A percentile compares a stretch with the other conserved stretches of the same genome.
These are phyloP conservation scores for Phylloporus rhodoxanthus DNA, from an alignment of 768 basidiomycete genomes.

Conservation along the genomic window DNA sequence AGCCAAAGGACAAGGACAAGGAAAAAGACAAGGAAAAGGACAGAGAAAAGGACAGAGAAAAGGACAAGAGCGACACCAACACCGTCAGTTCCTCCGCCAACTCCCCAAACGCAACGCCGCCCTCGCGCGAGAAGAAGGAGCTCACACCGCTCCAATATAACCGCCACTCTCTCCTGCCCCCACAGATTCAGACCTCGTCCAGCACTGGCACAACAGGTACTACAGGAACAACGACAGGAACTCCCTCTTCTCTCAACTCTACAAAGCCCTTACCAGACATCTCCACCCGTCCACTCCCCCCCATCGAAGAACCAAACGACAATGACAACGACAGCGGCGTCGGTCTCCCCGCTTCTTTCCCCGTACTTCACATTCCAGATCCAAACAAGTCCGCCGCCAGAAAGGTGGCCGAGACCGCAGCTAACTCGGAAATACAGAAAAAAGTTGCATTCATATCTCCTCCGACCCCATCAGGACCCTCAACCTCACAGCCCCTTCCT, in stretches of 20 bases:
- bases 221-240: constrained; percentile 31
- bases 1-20: constrained; percentile 56
- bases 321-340: constrained; percentile 33
- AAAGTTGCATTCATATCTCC: constrained; percentile 86
- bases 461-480: constrained; percentile 54
- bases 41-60: constrained; percentile 24
- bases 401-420: constrained; percentile 33
- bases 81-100: constrained; percentile 25
- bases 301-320: constrained; percentile 39
- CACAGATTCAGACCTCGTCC: constrained; percentile 26
- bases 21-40: constrained; percentile 36
- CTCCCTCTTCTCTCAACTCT: constrained; percentile 43
- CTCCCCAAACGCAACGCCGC: constrained; percentile 22
- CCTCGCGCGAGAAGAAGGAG: constrained; percentile 49
- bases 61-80: constrained; percentile 27
- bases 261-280: constrained; percentile 74
- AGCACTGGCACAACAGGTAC: constrained; percentile 27
- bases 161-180: constrained; percentile 15
- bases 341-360: constrained; percentile 32
- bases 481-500: constrained; percentile 45
- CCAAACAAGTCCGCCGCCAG: constrained; percentile 32
- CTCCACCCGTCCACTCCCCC: constrained; percentile 42
- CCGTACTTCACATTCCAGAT: constrained; percentile 23
- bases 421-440: constrained; percentile 54
- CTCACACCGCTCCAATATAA: constrained; percentile 43